Evolutionary conservation across 257 asterid genomes (phyloP).

Genomic region (Solanum infundibuliforme): DNA sequence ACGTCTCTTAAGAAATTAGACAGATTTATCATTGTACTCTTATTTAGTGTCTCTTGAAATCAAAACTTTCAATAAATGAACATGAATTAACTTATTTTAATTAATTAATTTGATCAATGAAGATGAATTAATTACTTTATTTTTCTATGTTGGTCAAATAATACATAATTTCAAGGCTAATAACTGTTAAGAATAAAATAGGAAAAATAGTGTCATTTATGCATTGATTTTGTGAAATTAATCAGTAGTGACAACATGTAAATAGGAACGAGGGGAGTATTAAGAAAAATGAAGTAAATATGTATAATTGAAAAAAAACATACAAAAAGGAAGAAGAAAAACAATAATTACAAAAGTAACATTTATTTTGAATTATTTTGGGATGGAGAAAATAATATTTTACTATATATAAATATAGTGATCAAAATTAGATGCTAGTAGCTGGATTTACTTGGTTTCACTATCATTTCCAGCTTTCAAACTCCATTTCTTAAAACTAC

Average conservation of each 20-base stretch:
- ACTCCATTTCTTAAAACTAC: conserved; percentile 10
- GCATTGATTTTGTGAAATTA: too few relatives aligned
- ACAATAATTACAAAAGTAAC: not conserved
- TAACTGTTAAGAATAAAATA: too few relatives aligned
- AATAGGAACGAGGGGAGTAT: too few relatives aligned
- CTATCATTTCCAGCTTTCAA: conserved; percentile 21
- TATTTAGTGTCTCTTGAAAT: not conserved
- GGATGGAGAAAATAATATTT: not conserved
- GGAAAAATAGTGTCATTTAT: accelerated
- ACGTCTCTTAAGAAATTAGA: not conserved
- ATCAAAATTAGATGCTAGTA: not conserved
- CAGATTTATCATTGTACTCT: too few relatives aligned
- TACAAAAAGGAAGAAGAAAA: not conserved
- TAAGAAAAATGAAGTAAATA: not conserved
- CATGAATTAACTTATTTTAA: not conserved
- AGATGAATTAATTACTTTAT: too few relatives aligned
- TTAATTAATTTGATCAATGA: too few relatives aligned
- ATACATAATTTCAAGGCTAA: too few relatives aligned
- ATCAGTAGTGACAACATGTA: accelerated
- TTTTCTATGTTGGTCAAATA: not conserved
- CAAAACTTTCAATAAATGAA: too few relatives aligned
- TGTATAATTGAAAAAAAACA: not conserved
- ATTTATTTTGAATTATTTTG: not conserved
- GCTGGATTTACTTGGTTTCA: conserved; percentile 4
- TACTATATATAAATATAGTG: not conserved